These are phyloP conservation scores for Yamadazyma siamensis DNA, from an alignment of 1,139 yeast species.

Conservation along the genomic window DNA sequence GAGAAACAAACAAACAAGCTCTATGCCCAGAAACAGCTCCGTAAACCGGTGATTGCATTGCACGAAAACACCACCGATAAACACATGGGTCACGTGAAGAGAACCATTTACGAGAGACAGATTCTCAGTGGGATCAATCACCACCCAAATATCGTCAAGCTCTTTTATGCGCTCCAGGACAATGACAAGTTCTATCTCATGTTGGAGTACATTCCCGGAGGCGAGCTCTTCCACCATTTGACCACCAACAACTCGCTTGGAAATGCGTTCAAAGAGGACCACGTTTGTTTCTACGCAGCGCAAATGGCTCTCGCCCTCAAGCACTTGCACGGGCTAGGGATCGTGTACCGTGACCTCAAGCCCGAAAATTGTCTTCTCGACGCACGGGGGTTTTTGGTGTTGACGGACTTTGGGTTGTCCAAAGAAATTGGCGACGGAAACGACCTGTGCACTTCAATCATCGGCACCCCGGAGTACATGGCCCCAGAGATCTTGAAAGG, in stretches of 20 bases:
- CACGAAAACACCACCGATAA: conserved; percentile 8
- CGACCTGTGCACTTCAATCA: conserved; percentile 61
- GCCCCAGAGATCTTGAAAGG: conserved; percentile 36
- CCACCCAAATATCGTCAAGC: conserved; percentile 31
- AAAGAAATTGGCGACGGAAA: conserved; percentile 53
- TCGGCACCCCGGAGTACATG: conserved; percentile 71
- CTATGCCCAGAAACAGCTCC: conserved; percentile 40
- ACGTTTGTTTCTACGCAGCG: conserved; percentile 33
- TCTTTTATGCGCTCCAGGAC: conserved; percentile 34
- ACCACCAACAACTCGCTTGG: conserved; percentile 24
- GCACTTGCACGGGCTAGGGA: conserved; percentile 32
- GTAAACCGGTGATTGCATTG: conserved; percentile 31
- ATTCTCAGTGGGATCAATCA: conserved; percentile 59
- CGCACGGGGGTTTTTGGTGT: conserved; percentile 68
- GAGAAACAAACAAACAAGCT: conserved; percentile 30
- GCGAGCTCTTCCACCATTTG: conserved; percentile 34
- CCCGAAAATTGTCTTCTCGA: conserved; percentile 89
- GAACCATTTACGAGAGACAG: conserved; percentile 70
- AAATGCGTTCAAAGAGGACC: conserved; percentile 27
- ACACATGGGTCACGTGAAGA: conserved; percentile 23
- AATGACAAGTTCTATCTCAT: conserved; percentile 30
- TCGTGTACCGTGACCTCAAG: conserved; percentile 69
- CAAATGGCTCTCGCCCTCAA: conserved; percentile 32
- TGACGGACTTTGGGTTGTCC: conserved; percentile 88
- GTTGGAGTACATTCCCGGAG: conserved; percentile 34